These are phyloP conservation scores for Domatiomyces globalis DNA, from an alignment of 2,329 filamentous ascomycete genomes.

Conservation along the genomic window DNA sequence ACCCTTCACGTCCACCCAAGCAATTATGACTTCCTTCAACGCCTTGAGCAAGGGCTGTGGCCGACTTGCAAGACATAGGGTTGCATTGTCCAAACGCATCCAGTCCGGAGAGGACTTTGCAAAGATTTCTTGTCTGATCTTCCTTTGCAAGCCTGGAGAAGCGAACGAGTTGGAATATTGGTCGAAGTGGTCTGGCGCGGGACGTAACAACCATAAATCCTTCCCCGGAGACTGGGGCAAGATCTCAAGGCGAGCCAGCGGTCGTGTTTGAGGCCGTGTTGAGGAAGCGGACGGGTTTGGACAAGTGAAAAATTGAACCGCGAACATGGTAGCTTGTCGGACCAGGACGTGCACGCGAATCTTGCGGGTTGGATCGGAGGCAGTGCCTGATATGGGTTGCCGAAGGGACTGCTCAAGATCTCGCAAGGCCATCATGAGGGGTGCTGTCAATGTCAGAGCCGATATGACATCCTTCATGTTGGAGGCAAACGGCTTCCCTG, in stretches of 20 bases:
- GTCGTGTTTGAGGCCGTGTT: constrained; percentile 2
- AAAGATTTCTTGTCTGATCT: constrained; percentile 14
- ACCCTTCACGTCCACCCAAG: constrained; percentile 8
- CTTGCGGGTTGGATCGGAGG: neutral
- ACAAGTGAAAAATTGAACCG: constrained; percentile 13
- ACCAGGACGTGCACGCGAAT: constrained; percentile 14
- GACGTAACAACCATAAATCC: constrained; percentile 14
- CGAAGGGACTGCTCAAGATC: constrained; percentile 5
- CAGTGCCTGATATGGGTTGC: neutral
- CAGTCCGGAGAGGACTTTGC: constrained; percentile 8
- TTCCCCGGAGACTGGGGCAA: constrained; percentile 5
- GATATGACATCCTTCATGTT: constrained; percentile 8
- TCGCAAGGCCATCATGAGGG: constrained; percentile 28
- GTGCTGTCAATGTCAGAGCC: constrained; percentile 28
- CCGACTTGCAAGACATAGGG: constrained; percentile 9
- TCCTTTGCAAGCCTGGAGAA: constrained; percentile 7
- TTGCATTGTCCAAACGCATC: constrained; percentile 13
- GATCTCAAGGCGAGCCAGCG: constrained; percentile 16
- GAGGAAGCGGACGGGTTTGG: constrained; percentile 5
- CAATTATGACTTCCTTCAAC: constrained; percentile 12
- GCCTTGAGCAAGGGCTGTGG: constrained; percentile 12
- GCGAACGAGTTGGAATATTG: constrained; percentile 14
- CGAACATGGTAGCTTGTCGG: constrained; percentile 9
- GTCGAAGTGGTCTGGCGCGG: constrained; percentile 16
- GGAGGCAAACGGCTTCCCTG: neutral